phyloP scores from a whole-genome alignment of 2,329 filamentous ascomycete species.

The Harringtonia lauricola region DNA sequence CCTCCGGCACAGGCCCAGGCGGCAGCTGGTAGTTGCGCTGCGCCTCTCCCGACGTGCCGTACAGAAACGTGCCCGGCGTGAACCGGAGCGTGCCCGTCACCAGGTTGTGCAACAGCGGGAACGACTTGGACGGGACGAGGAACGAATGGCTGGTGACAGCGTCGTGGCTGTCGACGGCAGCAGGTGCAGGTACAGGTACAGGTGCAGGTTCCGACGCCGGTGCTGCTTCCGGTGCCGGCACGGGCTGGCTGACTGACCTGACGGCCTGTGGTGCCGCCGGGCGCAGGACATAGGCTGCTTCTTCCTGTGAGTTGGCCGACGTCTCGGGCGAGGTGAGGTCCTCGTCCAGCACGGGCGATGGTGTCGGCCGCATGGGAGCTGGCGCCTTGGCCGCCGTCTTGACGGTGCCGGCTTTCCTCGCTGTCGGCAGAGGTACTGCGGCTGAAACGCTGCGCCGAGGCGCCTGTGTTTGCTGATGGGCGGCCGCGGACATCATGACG shows the following conservation, averaged over 20 bases:
- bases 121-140: conserved; percentile 12
- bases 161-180: background rate
- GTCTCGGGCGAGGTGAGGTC: conserved; percentile 10
- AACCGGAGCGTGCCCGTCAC: conserved; percentile 11
- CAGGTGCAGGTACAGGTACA: background rate
- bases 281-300: background rate
- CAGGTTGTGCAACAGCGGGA: conserved; percentile 13
- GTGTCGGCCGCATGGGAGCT: background rate
- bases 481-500: conserved; percentile 5
- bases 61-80: conserved; percentile 9
- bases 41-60: background rate
- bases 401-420: too few species aligned
- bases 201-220: too few species aligned
- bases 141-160: conserved; percentile 12
- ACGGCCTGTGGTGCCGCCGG: too few species aligned
- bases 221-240: background rate
- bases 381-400: background rate
- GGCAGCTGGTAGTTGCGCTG: conserved; percentile 9
- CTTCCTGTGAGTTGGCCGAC: conserved; percentile 8
- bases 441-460: too few species aligned
- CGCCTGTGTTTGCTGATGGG: background rate
- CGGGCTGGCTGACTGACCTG: background rate
- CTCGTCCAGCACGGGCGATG: conserved; percentile 6
- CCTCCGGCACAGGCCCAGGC: conserved; percentile 6
- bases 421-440: too few species aligned